A percentile compares a stretch with the other conserved stretches of the same genome.
Evolutionary conservation across 345 rosid species (phyloP).

Genomic region (Erucastrum elatum): DNA sequence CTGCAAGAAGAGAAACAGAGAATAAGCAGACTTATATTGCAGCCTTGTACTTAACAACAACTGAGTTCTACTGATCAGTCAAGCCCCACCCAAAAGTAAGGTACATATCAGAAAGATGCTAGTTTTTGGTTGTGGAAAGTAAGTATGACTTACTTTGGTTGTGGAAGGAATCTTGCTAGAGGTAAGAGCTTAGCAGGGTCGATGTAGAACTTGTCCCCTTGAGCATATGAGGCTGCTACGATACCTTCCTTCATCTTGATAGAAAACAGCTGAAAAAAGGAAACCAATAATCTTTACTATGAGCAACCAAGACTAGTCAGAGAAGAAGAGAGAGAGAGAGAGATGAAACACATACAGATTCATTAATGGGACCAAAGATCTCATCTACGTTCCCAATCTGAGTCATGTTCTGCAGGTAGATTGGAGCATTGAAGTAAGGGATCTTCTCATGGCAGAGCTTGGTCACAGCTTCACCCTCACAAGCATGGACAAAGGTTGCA

Average conservation of each 20-base stretch:
- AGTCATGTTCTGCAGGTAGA: conserved; percentile 83
- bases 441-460: conserved; percentile 80
- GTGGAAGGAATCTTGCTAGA: conserved; percentile 83
- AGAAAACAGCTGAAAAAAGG: conserved; percentile 62
- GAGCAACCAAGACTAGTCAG: background rate
- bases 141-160: conserved; percentile 69
- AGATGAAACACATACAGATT: conserved; percentile 68
- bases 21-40: background rate
- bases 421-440: conserved; percentile 83
- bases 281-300: background rate
- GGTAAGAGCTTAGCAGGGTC: conserved; percentile 80
- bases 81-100: background rate
- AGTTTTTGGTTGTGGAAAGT: background rate
- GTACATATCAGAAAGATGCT: background rate
- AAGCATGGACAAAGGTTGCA: conserved; percentile 79
- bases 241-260: conserved; percentile 94
- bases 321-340: conserved; percentile 15
- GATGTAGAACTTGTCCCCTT: conserved; percentile 84
- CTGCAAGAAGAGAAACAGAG: conserved; percentile 34
- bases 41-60: background rate
- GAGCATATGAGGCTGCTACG: conserved; percentile 69
- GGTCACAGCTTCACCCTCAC: conserved; percentile 95
- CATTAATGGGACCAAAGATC: conserved; percentile 92
- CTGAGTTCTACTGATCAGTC: background rate
- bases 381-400: conserved; percentile 95